Evolutionary conservation across 2,329 filamentous ascomycete genomes (phyloP).

Genomic region (Scortechinia acanthostroma): DNA sequence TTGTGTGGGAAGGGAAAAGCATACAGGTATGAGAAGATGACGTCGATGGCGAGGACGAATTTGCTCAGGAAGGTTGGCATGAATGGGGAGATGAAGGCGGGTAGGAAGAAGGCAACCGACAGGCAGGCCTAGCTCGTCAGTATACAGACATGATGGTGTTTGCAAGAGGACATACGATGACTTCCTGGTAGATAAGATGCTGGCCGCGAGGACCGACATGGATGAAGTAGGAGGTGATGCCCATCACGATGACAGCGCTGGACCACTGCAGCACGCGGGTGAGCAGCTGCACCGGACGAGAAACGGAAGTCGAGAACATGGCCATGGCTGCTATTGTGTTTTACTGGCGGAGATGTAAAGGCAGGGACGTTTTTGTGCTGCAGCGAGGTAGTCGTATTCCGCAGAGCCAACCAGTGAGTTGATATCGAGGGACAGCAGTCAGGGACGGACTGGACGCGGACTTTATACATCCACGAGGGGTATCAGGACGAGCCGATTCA

Average conservation of each 20-base stretch:
- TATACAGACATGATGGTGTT: neutral
- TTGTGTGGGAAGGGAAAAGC: conserved; percentile 4
- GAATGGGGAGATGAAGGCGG: conserved; percentile 29
- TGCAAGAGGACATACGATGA: conserved; percentile 20
- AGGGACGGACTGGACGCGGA: no score
- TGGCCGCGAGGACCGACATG: conserved; percentile 16
- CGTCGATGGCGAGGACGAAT: conserved; percentile 26
- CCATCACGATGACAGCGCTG: conserved; percentile 28
- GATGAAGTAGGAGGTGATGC: conserved; percentile 27
- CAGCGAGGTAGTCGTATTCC: no score
- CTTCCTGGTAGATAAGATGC: conserved; percentile 24
- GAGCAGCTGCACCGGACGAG: conserved; percentile 19
- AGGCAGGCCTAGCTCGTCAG: conserved; percentile 13
- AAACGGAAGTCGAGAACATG: conserved; percentile 13
- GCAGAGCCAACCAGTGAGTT: no score
- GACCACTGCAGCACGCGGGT: conserved; percentile 21
- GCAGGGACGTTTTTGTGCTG: no score
- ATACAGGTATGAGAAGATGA: conserved; percentile 34
- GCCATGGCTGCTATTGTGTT: no score
- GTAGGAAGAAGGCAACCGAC: conserved; percentile 29
- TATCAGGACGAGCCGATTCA: no score
- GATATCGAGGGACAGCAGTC: no score
- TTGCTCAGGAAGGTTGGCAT: conserved; percentile 20
- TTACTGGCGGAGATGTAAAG: no score
- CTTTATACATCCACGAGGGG: no score